Percentiles rank a stretch among this genome's conserved stretches.
phyloP scores from a whole-genome alignment of 2,329 filamentous ascomycete genomes.

The Curvularia spicifera region DNA sequence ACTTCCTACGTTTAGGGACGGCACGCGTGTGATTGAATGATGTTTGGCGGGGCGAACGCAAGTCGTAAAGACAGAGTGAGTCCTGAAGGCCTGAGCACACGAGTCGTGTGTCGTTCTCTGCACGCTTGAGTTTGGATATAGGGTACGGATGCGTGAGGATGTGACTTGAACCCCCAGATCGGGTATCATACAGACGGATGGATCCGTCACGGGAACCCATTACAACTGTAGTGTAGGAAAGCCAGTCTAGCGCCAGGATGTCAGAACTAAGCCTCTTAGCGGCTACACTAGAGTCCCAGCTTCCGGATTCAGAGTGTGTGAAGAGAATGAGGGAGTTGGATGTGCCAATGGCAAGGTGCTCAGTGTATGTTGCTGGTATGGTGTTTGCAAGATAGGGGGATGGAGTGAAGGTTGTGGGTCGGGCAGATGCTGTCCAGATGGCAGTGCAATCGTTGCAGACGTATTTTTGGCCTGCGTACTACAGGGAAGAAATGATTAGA shows the following conservation, averaged over 20 bases:
- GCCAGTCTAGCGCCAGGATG: constrained; percentile 45
- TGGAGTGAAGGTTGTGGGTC: constrained; percentile 25
- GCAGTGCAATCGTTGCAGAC: constrained; percentile 33
- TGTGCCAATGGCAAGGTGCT: constrained; percentile 44
- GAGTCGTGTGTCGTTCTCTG: constrained; percentile 36
- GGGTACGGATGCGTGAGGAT: constrained; percentile 38
- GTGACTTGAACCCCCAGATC: constrained; percentile 32
- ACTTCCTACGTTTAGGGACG: constrained; percentile 22
- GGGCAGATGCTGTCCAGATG: constrained; percentile 39
- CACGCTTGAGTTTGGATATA: constrained; percentile 31
- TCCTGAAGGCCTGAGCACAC: constrained; percentile 38
- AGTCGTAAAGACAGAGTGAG: constrained; percentile 42
- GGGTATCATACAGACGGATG: constrained; percentile 44
- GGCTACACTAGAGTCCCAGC: constrained; percentile 26
- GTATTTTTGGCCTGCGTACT: constrained; percentile 37
- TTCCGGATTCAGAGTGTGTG: constrained; percentile 25
- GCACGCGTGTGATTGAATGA: background rate
- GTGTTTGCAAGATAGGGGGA: constrained; percentile 18
- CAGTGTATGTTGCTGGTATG: constrained; percentile 29
- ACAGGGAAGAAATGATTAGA: background rate
- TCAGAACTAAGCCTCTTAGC: constrained; percentile 31
- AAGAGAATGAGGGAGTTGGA: constrained; percentile 36
- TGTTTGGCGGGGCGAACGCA: constrained; percentile 29
- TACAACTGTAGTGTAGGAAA: constrained; percentile 38
- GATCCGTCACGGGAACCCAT: constrained; percentile 43